Conservation (phyloP, 208 protist genomes). For the Acanthamoeba royreba region DNA sequence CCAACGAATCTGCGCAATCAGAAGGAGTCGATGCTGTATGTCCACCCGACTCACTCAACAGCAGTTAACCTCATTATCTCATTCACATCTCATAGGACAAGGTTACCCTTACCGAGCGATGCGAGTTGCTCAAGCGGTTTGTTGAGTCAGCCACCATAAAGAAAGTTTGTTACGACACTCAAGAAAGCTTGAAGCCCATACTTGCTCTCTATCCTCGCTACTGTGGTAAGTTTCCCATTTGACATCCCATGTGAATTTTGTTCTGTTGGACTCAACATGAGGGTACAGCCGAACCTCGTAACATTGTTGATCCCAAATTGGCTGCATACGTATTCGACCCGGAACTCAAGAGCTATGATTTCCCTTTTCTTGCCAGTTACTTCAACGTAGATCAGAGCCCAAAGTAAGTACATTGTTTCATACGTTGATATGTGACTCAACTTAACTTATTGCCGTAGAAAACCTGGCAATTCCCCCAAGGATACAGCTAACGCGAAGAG, state of each 20-base stretch:
- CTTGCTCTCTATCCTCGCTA: not conserved
- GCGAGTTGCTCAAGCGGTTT: not conserved
- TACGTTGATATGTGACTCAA: not conserved
- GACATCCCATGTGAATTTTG: too few relatives aligned
- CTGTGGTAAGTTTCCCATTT: too few relatives aligned
- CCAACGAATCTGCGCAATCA: too few relatives aligned
- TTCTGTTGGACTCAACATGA: too few relatives aligned
- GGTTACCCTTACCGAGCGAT: not conserved
- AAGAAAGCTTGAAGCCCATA: conserved; percentile 1
- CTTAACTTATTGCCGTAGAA: not conserved
- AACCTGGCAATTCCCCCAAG: not conserved
- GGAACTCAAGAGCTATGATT: conserved; percentile 36
- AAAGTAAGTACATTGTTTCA: not conserved
- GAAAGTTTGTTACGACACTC: not conserved
- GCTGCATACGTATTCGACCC: conserved; percentile 13
- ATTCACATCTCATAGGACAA: too few relatives aligned
- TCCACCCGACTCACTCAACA: too few relatives aligned
- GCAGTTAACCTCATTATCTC: too few relatives aligned
- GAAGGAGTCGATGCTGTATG: too few relatives aligned
- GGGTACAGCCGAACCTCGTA: not conserved
- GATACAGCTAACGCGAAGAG: not conserved
- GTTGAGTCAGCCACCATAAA: not conserved
- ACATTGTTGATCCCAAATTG: not conserved
- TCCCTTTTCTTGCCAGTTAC: not conserved
- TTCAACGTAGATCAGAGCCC: not conserved